Base-by-base conservation (phyloP, 2,329 filamentous ascomycete genomes). In the Arthroderma sp. region DNA sequence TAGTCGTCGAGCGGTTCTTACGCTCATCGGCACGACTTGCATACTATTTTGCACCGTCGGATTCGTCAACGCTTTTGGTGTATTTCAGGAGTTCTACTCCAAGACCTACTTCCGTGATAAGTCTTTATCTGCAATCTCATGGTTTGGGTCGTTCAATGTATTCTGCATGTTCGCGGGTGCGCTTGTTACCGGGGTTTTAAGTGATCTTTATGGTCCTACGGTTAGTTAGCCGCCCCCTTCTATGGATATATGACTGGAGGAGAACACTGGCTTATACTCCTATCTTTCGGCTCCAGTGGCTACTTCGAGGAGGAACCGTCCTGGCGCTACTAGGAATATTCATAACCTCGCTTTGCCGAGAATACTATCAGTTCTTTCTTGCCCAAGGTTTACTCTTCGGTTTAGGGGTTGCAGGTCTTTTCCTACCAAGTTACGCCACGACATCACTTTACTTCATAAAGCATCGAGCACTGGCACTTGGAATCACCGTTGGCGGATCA, bases 401-500 rank as follows among this genome's bases (percentile, higher is more conserved):
- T 0, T 62, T 69, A 0, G 66, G 62, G 1, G 66, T 70, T 59
- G 64, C 67, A 0, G 44, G 72, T 1, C 38, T 69, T 1, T 59
- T 66, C 4, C 66, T 64, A 47, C 71, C 71, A 0, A 62, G 2
- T 63, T 67, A 39, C 63, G 66, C 13, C 66, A 72, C 61, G 64
- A 66, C 33, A 59, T 62, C 41, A 4, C 41, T 23, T 23, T 44
- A 44, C 23, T 44, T 44, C 19, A 15, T 23, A 11, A 73, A 71
- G 39, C 74, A 74, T 59, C 74, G 80, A 56, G 76, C 76, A 0
- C 68, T 86, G 19, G 82, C 81, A 2, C 77, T 85, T 47, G 81
- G 82, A 1, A 65, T 86, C 4, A 78, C 80, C 1, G 80, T 81
- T 1, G 78, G 76, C 4, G 83, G 83, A 2, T 80, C 78, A 33